Evolutionary conservation across 495 filamentous ascomycete species (phyloP), one percentile per base, ranked within the genome.

Genomic region (Penicillium lividum): DNA sequence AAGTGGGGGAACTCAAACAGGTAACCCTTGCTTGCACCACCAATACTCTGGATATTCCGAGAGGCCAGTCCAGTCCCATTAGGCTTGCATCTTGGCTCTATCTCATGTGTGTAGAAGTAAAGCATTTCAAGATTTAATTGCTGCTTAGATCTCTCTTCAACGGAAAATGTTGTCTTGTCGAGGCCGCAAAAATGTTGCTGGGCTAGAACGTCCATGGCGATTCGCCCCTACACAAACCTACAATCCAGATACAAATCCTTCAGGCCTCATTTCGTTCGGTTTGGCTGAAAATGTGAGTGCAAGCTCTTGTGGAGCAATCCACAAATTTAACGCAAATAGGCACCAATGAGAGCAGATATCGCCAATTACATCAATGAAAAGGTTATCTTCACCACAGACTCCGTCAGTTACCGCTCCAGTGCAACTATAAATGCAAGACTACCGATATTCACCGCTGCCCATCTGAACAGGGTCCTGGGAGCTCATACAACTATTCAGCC

Each of bases 401-500:
- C 70, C 3, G 46, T 75, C 44, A 65, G 67, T 56, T 75, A 75
- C 56, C 60, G 67, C 28, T 63, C 67, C 25, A 63, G 60, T 28
- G 70, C 76, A 56, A 57, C 53, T 46, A 69, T 66, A 11, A 61
- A 64, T 9, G 54, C 61, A 33, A 58, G 65, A 30, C 64, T 80
- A 7, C 67, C 74, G 0, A 58, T 57, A 0, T 68, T 71, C 0
- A 61, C 73, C 25, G 72, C 74, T 16, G 42, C 55, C 0, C 72
- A 80, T 46, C 53, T 81, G 49, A 77, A 78, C 38, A 60, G 56
- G 16, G 62, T 75, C 49, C 71, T 81, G 51, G 54, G 60, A 3
- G 69, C 78, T n/a, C 43, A 60, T 36, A 33, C 30, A 4, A 59
- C 72, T 28, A 72, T 81, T 31, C 29, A 68, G 7, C 59, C 75